Evolutionary conservation across 116 monocot species (phyloP).

Genomic region (Phalaenopsis hybrid): DNA sequence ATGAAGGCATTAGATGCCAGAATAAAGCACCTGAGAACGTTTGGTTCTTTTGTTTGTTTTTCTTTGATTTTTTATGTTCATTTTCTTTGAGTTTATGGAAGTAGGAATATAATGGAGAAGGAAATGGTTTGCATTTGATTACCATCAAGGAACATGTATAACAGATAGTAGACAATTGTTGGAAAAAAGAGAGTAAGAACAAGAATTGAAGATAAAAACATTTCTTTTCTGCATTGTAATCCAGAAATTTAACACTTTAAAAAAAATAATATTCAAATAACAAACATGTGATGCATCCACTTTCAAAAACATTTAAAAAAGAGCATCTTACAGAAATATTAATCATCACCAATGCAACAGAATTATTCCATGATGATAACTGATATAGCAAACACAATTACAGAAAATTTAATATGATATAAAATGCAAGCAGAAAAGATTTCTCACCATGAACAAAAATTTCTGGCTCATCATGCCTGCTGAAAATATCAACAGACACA

Average conservation of each 20-base stretch:
- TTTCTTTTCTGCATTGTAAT: not conserved
- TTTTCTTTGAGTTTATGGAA: not conserved
- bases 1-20: not conserved
- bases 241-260: not conserved
- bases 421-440: not conserved
- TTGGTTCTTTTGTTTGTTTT: not conserved
- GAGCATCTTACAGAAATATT: not conserved
- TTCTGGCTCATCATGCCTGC: conserved; percentile 76
- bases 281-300: not conserved
- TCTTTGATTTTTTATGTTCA: not conserved
- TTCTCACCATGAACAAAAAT: conserved; percentile 73
- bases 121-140: not conserved
- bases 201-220: not conserved
- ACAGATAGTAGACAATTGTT: too few relatives aligned
- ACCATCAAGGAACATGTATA: not conserved
- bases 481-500: conserved; percentile 79
- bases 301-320: not conserved
- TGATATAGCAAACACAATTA: not conserved
- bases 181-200: not conserved
- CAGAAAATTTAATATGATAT: not conserved
- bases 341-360: not conserved
- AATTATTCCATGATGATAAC: conserved; percentile 2
- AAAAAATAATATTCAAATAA: not conserved
- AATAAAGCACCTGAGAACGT: not conserved
- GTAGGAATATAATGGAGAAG: not conserved